These are phyloP conservation scores for Peribolospora kevripleyi DNA, from an alignment of 768 basidiomycete genomes.

Conservation along the genomic window DNA sequence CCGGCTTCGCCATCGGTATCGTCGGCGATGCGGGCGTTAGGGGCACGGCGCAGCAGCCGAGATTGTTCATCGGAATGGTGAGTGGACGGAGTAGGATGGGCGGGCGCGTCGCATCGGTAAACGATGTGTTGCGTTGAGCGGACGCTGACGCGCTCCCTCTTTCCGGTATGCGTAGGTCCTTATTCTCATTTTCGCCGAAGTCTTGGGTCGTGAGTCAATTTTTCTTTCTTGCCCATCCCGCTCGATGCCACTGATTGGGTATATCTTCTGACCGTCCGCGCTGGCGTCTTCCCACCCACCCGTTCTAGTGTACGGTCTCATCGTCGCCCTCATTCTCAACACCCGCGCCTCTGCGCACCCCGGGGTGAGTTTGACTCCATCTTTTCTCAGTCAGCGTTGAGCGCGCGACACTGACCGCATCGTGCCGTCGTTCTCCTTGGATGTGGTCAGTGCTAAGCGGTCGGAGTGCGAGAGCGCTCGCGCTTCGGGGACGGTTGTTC, in stretches of 20 bases:
- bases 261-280: background rate
- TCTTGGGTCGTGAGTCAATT: background rate
- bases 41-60: slow-evolving; percentile 87
- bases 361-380: no score
- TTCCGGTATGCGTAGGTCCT: slow-evolving; percentile 32
- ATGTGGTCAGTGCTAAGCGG: no score
- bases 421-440: no score
- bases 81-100: slow-evolving; percentile 2
- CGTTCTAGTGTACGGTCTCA: slow-evolving; percentile 78
- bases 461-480: no score
- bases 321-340: slow-evolving; percentile 91
- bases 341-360: slow-evolving; percentile 27
- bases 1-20: slow-evolving; percentile 91
- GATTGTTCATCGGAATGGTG: slow-evolving; percentile 75
- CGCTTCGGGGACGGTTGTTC: background rate
- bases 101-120: no score
- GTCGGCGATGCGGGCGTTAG: slow-evolving; percentile 97
- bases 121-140: no score
- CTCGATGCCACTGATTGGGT: slow-evolving; percentile 1
- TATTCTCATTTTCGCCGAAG: slow-evolving; percentile 39
- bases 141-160: no score
- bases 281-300: slow-evolving; percentile 20
- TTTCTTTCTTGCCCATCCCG: background rate
- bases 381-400: no score
- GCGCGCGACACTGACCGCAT: no score